A percentile compares a stretch with the other conserved stretches of the same genome.
phyloP scores from a whole-genome alignment of 23 red algal species.

The Gracilaria gracilis region DNA sequence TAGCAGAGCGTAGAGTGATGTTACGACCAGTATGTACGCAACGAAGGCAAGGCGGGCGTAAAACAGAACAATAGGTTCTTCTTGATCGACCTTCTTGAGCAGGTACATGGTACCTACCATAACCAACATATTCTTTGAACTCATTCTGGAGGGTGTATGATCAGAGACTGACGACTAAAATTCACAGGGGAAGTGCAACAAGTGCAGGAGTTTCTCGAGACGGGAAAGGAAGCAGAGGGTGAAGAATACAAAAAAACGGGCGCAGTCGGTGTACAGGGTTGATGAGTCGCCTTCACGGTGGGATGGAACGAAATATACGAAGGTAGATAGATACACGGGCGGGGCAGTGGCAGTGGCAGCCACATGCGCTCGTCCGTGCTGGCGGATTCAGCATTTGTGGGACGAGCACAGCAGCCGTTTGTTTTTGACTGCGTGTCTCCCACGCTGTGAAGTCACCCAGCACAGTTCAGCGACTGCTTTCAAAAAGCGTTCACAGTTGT shows the following conservation, averaged over 20 bases:
- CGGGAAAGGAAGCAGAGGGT: neutral
- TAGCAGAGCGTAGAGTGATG: constrained; percentile 44
- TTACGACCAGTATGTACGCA: constrained; percentile 52
- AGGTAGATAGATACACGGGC: no score
- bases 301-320: neutral
- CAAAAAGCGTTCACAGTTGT: no score
- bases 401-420: neutral
- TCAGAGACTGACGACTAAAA: neutral
- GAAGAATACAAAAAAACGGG: neutral
- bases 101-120: constrained; percentile 71
- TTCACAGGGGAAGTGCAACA: neutral
- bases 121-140: constrained; percentile 66
- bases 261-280: neutral
- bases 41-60: constrained; percentile 61
- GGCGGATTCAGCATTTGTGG: neutral
- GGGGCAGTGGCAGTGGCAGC: neutral
- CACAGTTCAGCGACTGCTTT: no score
- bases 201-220: neutral
- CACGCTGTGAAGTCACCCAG: no score
- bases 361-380: neutral
- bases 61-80: constrained; percentile 71
- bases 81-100: constrained; percentile 60
- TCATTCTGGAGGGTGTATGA: constrained; percentile 34
- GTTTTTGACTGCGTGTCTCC: constrained; percentile 19
- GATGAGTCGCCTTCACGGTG: neutral